Evolutionary conservation across 805 yeast genomes (phyloP).

Genomic region (Saturnispora hagleri): DNA sequence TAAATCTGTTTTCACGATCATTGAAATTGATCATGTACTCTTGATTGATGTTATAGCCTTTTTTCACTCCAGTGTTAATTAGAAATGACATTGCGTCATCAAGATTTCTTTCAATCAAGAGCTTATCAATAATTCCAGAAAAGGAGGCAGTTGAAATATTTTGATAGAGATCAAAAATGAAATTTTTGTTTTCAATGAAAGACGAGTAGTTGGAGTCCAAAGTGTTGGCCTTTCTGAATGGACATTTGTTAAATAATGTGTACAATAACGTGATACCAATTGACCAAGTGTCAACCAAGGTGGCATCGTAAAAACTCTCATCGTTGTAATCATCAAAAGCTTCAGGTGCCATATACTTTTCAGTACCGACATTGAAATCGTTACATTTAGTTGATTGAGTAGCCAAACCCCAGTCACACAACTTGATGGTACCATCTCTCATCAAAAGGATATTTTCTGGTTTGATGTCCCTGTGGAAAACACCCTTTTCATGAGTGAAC

Average conservation of each 20-base stretch:
- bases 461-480: constrained; percentile 64
- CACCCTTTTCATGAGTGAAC: constrained; percentile 47
- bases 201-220: constrained; percentile 37
- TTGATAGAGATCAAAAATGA: constrained; percentile 42
- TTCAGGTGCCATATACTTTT: constrained; percentile 53
- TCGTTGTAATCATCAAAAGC: constrained; percentile 15
- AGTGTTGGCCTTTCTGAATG: constrained; percentile 34
- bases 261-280: constrained; percentile 43
- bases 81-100: constrained; percentile 24
- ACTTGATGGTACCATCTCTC: constrained; percentile 42
- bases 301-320: constrained; percentile 31
- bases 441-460: constrained; percentile 61
- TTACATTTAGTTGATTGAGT: constrained; percentile 27
- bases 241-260: constrained; percentile 43
- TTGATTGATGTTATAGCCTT: constrained; percentile 40
- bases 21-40: constrained; percentile 28
- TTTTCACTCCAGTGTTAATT: constrained; percentile 21
- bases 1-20: constrained; percentile 10
- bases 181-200: constrained; percentile 33
- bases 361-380: constrained; percentile 44
- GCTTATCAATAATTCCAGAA: constrained; percentile 31
- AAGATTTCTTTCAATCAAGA: constrained; percentile 35
- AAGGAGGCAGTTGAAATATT: constrained; percentile 36
- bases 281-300: constrained; percentile 46
- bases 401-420: constrained; percentile 71